These are phyloP conservation scores for Aspergillus versicolor DNA, from an alignment of 2,329 filamentous ascomycete species.

Conservation along the genomic window DNA sequence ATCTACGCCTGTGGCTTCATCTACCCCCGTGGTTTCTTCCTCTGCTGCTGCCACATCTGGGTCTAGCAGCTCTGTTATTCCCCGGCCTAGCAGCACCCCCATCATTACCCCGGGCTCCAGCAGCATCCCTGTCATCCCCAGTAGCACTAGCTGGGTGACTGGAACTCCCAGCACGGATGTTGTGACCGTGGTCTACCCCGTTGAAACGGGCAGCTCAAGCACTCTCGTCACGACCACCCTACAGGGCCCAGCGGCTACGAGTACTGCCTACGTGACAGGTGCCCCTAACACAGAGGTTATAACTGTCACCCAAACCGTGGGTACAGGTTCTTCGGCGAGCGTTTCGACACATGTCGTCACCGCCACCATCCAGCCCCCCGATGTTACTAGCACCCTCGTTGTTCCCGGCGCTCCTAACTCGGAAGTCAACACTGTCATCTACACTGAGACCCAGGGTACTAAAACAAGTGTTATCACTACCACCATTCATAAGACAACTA, in stretches of 20 bases:
- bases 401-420: slow-evolving; percentile 36
- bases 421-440: slow-evolving; percentile 35
- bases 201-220: slow-evolving; percentile 34
- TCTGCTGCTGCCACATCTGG: background rate
- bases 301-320: slow-evolving; percentile 41
- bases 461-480: slow-evolving; percentile 38
- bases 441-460: slow-evolving; percentile 39
- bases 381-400: background rate
- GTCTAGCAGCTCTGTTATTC: slow-evolving; percentile 6
- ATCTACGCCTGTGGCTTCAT: background rate
- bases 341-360: slow-evolving; percentile 37
- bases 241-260: slow-evolving; percentile 4
- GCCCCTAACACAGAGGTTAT: slow-evolving; percentile 24
- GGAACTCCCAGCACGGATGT: slow-evolving; percentile 19
- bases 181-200: slow-evolving; percentile 38
- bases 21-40: background rate
- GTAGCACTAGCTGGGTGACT: slow-evolving; percentile 5
- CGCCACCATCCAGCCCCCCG: slow-evolving; percentile 31
- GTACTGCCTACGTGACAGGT: slow-evolving; percentile 12
- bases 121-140: slow-evolving; percentile 18
- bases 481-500: slow-evolving; percentile 36
- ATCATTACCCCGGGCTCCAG: too few species aligned
- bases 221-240: slow-evolving; percentile 16
- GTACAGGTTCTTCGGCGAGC: slow-evolving; percentile 33
- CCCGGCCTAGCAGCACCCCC: background rate